Percentiles rank a stretch among this genome's conserved stretches.
phyloP scores from a whole-genome alignment of 345 rosid genomes.

The Geranium brycei region DNA sequence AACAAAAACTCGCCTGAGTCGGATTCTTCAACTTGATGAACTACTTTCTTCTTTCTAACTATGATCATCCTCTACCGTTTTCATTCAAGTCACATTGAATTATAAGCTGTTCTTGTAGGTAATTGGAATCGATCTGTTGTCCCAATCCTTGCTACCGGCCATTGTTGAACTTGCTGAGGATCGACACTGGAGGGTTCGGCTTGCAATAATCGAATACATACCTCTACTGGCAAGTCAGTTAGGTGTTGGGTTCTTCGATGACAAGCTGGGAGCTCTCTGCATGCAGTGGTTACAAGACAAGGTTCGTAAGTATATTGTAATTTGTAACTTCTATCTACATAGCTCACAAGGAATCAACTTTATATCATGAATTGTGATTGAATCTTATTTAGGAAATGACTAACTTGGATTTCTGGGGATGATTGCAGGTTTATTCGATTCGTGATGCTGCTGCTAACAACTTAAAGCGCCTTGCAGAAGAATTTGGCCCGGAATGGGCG shows the following conservation, averaged over 20 bases:
- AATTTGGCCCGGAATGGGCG: constrained; percentile 86
- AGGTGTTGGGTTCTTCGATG: constrained; percentile 86
- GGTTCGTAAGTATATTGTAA: constrained; percentile 25
- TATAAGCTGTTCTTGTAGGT: constrained; percentile 39
- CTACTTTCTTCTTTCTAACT: background rate
- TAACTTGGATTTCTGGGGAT: background rate
- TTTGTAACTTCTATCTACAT: too few species aligned
- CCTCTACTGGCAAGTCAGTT: constrained; percentile 89
- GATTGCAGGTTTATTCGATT: constrained; percentile 57
- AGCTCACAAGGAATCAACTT: too few species aligned
- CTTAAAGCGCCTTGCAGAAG: constrained; percentile 74
- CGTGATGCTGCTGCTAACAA: constrained; percentile 86
- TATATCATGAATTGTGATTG: too few species aligned
- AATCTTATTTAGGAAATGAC: background rate
- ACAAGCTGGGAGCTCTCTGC: constrained; percentile 88
- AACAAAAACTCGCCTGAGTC: too few species aligned
- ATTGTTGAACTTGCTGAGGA: constrained; percentile 98
- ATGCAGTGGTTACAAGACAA: constrained; percentile 98
- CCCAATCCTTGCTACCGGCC: constrained; percentile 86
- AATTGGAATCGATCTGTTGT: constrained; percentile 86
- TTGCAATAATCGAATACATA: constrained; percentile 91
- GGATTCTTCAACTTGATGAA: background rate
- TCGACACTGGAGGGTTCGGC: constrained; percentile 93
- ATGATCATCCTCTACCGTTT: too few species aligned
- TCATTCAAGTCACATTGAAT: background rate